Percentiles rank a stretch among this genome's conserved stretches.
phyloP scores from a whole-genome alignment of 1,284 basidiomycete species.

The Clitocybe nebularis region DNA sequence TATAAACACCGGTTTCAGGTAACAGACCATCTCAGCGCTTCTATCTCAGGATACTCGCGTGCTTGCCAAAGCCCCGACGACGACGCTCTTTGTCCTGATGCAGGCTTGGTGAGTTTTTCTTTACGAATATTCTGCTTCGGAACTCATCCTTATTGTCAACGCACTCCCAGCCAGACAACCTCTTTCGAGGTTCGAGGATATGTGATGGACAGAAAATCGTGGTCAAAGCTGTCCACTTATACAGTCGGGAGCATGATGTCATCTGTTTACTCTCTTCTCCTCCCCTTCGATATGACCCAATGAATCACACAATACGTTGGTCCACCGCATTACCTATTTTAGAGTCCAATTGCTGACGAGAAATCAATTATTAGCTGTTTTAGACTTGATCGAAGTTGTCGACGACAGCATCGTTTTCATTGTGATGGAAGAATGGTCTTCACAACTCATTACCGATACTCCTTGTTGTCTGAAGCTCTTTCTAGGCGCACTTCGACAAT shows the following conservation, averaged over 20 bases:
- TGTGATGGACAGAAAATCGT: slow-evolving; percentile 51
- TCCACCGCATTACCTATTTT: slow-evolving; percentile 19
- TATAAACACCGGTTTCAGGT: slow-evolving; percentile 36
- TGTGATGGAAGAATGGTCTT: slow-evolving; percentile 77
- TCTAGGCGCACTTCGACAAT: slow-evolving; percentile 55
- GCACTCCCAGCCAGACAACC: slow-evolving; percentile 71
- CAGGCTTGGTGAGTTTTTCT: slow-evolving; percentile 52
- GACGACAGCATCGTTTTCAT: slow-evolving; percentile 59
- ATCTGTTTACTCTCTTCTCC: slow-evolving; percentile 52
- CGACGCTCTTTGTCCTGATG: slow-evolving; percentile 61
- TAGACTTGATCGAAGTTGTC: slow-evolving; percentile 55
- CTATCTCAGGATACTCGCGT: slow-evolving; percentile 29
- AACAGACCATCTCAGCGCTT: slow-evolving; percentile 17
- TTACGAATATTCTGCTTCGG: slow-evolving; percentile 2
- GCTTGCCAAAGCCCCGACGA: slow-evolving; percentile 40
- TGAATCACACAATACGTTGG: slow-evolving; percentile 75
- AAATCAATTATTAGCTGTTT: slow-evolving; percentile 42
- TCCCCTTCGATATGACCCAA: slow-evolving; percentile 49
- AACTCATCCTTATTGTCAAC: slow-evolving; percentile 10
- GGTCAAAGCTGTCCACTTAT: slow-evolving; percentile 61
- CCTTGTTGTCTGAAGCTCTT: slow-evolving; percentile 52
- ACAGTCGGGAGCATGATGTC: slow-evolving; percentile 59
- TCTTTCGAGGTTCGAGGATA: slow-evolving; percentile 60
- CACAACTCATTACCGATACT: slow-evolving; percentile 49
- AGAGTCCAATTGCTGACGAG: slow-evolving; percentile 8